Conservation (phyloP, 805 yeast species). For the Isabelozyma rhagii region DNA sequence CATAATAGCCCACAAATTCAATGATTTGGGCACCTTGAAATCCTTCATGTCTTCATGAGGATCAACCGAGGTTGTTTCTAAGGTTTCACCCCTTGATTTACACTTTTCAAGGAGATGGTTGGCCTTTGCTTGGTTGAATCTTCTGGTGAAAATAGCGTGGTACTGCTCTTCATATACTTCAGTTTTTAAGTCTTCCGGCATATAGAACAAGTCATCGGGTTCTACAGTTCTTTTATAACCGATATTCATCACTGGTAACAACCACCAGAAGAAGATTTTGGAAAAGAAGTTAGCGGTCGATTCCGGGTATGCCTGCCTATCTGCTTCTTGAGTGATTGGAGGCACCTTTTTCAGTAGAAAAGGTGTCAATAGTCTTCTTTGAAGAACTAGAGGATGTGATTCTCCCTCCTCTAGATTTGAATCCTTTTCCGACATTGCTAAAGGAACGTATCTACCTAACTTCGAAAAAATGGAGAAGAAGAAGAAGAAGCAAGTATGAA, state of each 20-base stretch:
- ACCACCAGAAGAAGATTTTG: slow-evolving; percentile 61
- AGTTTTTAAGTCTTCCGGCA: slow-evolving; percentile 34
- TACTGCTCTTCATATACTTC: slow-evolving; percentile 28
- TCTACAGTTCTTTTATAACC: slow-evolving; percentile 74
- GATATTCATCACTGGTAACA: slow-evolving; percentile 55
- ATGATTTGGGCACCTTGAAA: slow-evolving; percentile 22
- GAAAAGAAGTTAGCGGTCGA: slow-evolving; percentile 35
- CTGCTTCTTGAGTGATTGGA: slow-evolving; percentile 49
- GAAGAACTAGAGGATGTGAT: slow-evolving; percentile 14
- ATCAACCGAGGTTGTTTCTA: slow-evolving; percentile 16
- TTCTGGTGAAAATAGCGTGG: slow-evolving; percentile 13
- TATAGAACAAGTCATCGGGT: slow-evolving; percentile 54
- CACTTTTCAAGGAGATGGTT: slow-evolving; percentile 22
- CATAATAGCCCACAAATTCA: slow-evolving; percentile 20
- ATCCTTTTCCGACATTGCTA: neutral
- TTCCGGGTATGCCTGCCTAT: slow-evolving; percentile 46
- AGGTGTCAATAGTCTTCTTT: slow-evolving; percentile 31
- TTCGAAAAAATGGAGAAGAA: no score
- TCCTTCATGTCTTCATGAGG: slow-evolving; percentile 26
- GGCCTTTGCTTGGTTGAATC: slow-evolving; percentile 17
- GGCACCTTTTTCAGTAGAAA: slow-evolving; percentile 43
- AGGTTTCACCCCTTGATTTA: slow-evolving; percentile 23
- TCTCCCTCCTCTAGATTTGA: neutral
- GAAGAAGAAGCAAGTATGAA: no score
- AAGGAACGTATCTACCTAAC: neutral